Evolutionary conservation across 257 asterid species (phyloP), one percentile per base, ranked within the genome.

Genomic region (Solanum appendiculatum): DNA sequence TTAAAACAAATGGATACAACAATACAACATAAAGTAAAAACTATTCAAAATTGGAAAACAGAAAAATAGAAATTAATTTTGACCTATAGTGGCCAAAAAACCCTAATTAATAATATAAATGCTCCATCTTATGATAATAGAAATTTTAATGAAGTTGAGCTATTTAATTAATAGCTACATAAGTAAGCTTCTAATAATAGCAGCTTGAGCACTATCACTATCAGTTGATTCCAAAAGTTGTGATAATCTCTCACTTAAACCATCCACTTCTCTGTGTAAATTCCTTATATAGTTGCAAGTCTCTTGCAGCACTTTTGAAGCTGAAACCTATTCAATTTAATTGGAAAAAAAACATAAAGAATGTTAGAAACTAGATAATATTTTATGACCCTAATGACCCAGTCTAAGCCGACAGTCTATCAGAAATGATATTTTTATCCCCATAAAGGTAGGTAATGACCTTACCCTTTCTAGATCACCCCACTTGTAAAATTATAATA

Each of bases 221-320:
- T 97, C 98, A 48, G 94, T 94, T 40, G 98, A 90, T 29, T 94
- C 97, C 92, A 97, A 86, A 77, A 95, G 98, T 90, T 90, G 94
- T 81, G 98, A 92, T 56, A 97, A 54, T 56, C 99, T 92, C 2
- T 95, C 99, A 78, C 98, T 97, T 46, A 97, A 88, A 80, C 89
- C 98, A 54, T 94, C 99, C 86, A 97, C 98, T 89, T 97, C 99
- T 87, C 94, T 88, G 89, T 95, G 98, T 91, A 97, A 90, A 93
- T 64, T 95, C 86, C 95, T 88, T 3, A 97, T 95, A 90, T 97
- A 94, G 97, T 97, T 97, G 77, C 99, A 97, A 11, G 99, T 97
- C 91, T 97, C 99, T 48, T 97, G 98, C 93, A 97, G 86, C 87
- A 97, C 98, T 90, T 94, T 97, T 2, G 99, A 94, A 3, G 99